Evolutionary conservation across 78 protist species (phyloP).

Genomic region (slime mould (Dictyostelium discoideum)): DNA sequence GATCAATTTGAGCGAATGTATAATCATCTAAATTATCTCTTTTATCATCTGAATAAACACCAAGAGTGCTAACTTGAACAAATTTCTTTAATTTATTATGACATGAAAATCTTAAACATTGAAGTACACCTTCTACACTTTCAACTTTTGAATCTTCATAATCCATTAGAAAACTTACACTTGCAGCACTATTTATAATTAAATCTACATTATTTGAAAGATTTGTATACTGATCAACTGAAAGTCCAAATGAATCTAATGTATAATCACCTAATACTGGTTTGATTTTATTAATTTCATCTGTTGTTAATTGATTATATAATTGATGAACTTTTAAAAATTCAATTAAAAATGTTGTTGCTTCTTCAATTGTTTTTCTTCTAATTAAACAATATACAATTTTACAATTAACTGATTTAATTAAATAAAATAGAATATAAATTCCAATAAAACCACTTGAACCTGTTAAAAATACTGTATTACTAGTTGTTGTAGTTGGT

Average conservation of each 20-base stretch:
- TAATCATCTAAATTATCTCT: background rate
- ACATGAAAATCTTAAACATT: background rate
- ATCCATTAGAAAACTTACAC: background rate
- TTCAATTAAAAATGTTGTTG: background rate
- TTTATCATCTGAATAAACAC: background rate
- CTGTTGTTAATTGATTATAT: background rate
- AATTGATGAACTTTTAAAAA: background rate
- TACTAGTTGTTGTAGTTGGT: background rate
- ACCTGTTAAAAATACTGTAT: constrained; percentile 47
- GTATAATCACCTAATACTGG: background rate
- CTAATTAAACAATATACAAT: background rate
- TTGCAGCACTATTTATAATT: constrained; percentile 16
- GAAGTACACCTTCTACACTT: background rate
- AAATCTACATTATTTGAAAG: constrained; percentile 23
- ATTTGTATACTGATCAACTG: background rate
- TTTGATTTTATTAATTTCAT: background rate
- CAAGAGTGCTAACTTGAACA: background rate
- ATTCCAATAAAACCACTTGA: constrained; percentile 25
- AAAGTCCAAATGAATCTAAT: background rate
- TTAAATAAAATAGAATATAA: background rate
- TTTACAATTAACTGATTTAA: background rate
- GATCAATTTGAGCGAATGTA: background rate
- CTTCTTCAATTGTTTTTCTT: background rate
- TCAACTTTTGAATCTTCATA: background rate
- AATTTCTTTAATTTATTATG: background rate